Percentiles rank a stretch among this genome's conserved stretches.
Conservation (phyloP, 192 early-diverging fungal genomes). For the Umbelopsis vinacea region DNA sequence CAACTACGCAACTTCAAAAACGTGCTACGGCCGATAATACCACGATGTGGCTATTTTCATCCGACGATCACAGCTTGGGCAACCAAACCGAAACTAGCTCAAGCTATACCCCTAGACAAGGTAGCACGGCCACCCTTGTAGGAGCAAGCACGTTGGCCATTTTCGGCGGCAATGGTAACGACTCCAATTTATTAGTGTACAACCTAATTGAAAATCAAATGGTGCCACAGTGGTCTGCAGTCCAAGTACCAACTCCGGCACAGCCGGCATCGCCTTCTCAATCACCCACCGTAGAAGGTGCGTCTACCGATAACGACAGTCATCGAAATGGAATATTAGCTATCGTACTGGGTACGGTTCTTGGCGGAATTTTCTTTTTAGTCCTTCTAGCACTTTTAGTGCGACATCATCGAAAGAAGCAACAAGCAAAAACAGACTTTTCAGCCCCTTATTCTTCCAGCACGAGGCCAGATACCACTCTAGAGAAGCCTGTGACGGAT, state of each 20-base stretch:
- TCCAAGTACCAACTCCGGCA: conserved; percentile 1
- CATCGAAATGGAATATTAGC: neutral
- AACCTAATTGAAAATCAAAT: conserved; percentile 16
- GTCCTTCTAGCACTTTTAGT: neutral
- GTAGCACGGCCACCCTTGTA: conserved; percentile 1
- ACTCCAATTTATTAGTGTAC: conserved; percentile 24
- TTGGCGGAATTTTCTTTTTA: conserved; percentile 3
- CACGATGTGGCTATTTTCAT: neutral
- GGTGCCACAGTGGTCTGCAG: conserved; percentile 9
- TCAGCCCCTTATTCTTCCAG: neutral
- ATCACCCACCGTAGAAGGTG: neutral
- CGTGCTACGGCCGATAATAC: neutral
- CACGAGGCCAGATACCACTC: conserved; percentile 8
- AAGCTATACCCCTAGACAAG: neutral
- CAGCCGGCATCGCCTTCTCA: neutral
- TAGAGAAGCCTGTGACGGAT: conserved; percentile 2
- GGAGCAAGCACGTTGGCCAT: neutral
- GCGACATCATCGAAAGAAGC: conserved; percentile 3
- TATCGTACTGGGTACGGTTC: neutral
- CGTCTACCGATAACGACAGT: neutral
- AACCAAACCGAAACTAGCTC: neutral
- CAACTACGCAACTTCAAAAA: neutral
- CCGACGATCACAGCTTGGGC: neutral
- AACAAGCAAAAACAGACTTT: neutral
- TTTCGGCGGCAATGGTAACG: conserved; percentile 4